Base-by-base conservation (phyloP, 306 rosid species). In the Betula pendula region DNA sequence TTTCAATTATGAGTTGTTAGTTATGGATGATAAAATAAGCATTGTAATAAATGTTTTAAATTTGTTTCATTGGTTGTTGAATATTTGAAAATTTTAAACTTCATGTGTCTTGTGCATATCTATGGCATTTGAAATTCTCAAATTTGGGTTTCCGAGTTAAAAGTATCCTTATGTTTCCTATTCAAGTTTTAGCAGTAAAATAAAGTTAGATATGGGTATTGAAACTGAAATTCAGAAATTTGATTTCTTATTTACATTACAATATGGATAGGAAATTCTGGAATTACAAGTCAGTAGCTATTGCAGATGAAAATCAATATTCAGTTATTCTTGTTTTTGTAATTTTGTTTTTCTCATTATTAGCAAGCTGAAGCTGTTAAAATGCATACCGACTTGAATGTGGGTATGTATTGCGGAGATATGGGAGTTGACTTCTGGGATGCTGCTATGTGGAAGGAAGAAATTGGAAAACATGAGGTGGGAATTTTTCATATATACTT, bases 391-490 rank as follows among this genome's bases (percentile, higher is more conserved):
- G 96, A 94, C 79, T 77, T 94, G 66, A 85, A 85, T 22, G 90
- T 94, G 42, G 98, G 96, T 29, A 80, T 27, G 77, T 94, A 88
- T 69, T 94, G 85, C 86, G 97, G 98, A 76, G 92, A 70, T 0
- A 89, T 88, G 96, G 92, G 95, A 70, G 86, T 88, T 45, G 97
- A 94, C 78, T 84, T 3, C 33, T 94, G 98, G 98, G 77, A 85
- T 38, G 84, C 27, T 68, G 81, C 77, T 8, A 42, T 14, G 4
- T 94, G 98, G 98, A 77, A 80, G 53, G 13, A 38, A 68, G 85
- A 94, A 85, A 55, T 75, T 2, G 87, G 77, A 19, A 83, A 90
- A 63, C 38, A 86, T 13, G 97, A 94, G 98, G 98, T 87, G 74
- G 74, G 75, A 33, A 47, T 38, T 81, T 29, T 80, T 47, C 17